Conservation (phyloP, 2,329 filamentous ascomycete genomes). For the Magnaporthales sp. region DNA sequence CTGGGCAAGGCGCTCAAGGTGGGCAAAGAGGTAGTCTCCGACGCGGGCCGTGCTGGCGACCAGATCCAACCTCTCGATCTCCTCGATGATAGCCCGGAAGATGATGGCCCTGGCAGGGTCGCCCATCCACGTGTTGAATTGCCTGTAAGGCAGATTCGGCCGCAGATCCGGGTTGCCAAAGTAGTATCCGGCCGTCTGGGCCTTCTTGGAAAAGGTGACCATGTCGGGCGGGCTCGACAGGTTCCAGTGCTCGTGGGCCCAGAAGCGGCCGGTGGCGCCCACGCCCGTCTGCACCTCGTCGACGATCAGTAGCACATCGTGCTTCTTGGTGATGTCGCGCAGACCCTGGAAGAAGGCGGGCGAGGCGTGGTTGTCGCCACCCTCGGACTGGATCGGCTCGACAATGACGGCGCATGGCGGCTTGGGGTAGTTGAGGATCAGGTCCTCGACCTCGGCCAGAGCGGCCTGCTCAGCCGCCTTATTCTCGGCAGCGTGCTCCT, state of each 20-base stretch:
- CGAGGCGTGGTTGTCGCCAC: constrained; percentile 88
- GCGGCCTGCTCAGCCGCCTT: constrained; percentile 71
- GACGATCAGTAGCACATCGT: constrained; percentile 77
- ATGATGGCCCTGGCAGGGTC: constrained; percentile 78
- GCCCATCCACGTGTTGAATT: constrained; percentile 98
- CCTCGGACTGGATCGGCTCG: constrained; percentile 89
- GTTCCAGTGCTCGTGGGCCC: constrained; percentile 94
- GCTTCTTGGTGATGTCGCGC: constrained; percentile 67
- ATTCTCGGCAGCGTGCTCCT: constrained; percentile 72
- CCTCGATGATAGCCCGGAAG: constrained; percentile 77
- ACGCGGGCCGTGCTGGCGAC: constrained; percentile 70
- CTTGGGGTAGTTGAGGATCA: constrained; percentile 70
- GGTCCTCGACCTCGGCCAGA: constrained; percentile 72
- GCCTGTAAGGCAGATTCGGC: constrained; percentile 88
- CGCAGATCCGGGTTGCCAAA: constrained; percentile 71
- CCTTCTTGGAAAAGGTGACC: constrained; percentile 94
- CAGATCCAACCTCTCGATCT: constrained; percentile 67
- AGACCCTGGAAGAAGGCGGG: constrained; percentile 80
- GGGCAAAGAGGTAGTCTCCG: constrained; percentile 68
- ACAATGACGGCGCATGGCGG: constrained; percentile 76
- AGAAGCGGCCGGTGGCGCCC: constrained; percentile 88
- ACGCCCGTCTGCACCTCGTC: constrained; percentile 93
- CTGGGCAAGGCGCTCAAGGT: constrained; percentile 57
- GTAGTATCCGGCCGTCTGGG: constrained; percentile 89
- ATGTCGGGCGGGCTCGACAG: constrained; percentile 75